Percentiles rank a stretch among this genome's conserved stretches.
Evolutionary conservation across 2,329 filamentous ascomycete species (phyloP).

Genomic region (Colletotrichum coccodes): DNA sequence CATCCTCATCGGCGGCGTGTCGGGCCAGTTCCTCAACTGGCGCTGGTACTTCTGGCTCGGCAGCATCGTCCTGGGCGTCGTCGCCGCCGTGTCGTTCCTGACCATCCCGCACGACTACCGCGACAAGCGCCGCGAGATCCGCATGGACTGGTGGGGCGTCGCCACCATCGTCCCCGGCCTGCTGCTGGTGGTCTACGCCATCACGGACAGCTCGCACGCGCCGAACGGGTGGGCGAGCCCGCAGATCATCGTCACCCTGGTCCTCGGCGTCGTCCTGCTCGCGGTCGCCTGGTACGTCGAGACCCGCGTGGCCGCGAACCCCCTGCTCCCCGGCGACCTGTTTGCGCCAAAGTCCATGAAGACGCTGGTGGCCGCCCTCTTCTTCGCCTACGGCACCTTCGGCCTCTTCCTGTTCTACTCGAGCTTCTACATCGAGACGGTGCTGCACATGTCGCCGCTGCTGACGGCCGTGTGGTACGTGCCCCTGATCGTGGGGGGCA

Average conservation of each 20-base stretch:
- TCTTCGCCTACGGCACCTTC: constrained; percentile 69
- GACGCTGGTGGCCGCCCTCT: constrained; percentile 62
- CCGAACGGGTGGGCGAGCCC: constrained; percentile 70
- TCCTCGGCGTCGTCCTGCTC: constrained; percentile 65
- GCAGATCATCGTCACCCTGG: constrained; percentile 70
- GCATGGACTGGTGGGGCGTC: constrained; percentile 72
- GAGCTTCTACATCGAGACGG: constrained; percentile 71
- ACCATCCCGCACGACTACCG: constrained; percentile 49
- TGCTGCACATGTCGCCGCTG: constrained; percentile 68
- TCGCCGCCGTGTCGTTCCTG: constrained; percentile 55
- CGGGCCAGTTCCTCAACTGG: constrained; percentile 70
- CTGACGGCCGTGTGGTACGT: constrained; percentile 75
- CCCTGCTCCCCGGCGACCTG: constrained; percentile 70
- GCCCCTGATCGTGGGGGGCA: constrained; percentile 75
- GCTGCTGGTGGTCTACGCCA: constrained; percentile 72
- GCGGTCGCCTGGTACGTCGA: constrained; percentile 69
- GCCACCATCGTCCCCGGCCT: constrained; percentile 65
- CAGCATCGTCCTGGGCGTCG: constrained; percentile 51
- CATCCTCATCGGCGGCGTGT: constrained; percentile 73
- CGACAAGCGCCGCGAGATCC: constrained; percentile 34
- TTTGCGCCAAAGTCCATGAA: constrained; percentile 72
- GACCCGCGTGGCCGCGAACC: constrained; percentile 67
- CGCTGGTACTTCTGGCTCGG: constrained; percentile 79
- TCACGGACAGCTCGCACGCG: constrained; percentile 74
- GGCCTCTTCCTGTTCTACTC: constrained; percentile 73